A percentile compares a stretch with the other conserved stretches of the same genome.
These are phyloP conservation scores for Sechiopsis laciniata DNA, from an alignment of 306 rosid genomes.

Conservation along the genomic window DNA sequence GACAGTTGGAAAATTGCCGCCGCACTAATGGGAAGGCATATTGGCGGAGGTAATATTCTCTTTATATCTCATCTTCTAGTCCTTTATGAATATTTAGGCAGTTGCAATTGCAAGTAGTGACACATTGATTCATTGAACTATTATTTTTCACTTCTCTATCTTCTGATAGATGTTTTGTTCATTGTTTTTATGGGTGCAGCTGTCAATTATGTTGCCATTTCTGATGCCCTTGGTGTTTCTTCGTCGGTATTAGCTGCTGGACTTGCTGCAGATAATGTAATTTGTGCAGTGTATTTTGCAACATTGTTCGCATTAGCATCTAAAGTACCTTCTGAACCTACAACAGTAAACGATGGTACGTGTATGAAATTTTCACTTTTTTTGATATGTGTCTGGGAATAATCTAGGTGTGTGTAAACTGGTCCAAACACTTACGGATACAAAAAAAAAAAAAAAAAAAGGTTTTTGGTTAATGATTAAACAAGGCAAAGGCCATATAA, in stretches of 20 bases:
- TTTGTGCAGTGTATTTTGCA: slow-evolving; percentile 64
- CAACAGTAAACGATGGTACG: slow-evolving; percentile 38
- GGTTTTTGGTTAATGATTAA: no score
- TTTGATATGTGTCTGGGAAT: not conserved
- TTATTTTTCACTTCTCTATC: not conserved
- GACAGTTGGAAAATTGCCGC: slow-evolving; percentile 86
- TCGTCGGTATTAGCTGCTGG: slow-evolving; percentile 57
- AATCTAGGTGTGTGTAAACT: no score
- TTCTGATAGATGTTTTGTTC: not conserved
- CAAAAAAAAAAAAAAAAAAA: no score
- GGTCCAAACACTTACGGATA: no score
- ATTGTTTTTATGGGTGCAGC: slow-evolving; percentile 33
- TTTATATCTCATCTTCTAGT: slow-evolving; percentile 3
- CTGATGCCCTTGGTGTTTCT: slow-evolving; percentile 51
- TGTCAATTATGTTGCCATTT: slow-evolving; percentile 69
- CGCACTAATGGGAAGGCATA: slow-evolving; percentile 79
- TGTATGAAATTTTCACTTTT: not conserved
- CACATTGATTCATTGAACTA: not conserved
- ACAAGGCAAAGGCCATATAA: no score
- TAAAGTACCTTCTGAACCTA: slow-evolving; percentile 58
- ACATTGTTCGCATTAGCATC: slow-evolving; percentile 60
- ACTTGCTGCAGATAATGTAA: slow-evolving; percentile 79
- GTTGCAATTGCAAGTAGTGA: not conserved
- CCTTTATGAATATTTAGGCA: not conserved
- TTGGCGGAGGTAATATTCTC: slow-evolving; percentile 60